A percentile compares a stretch with the other conserved stretches of the same genome.
These are phyloP conservation scores for Cupressus sempervirens DNA, from an alignment of 75 land plant genomes.

Conservation along the genomic window DNA sequence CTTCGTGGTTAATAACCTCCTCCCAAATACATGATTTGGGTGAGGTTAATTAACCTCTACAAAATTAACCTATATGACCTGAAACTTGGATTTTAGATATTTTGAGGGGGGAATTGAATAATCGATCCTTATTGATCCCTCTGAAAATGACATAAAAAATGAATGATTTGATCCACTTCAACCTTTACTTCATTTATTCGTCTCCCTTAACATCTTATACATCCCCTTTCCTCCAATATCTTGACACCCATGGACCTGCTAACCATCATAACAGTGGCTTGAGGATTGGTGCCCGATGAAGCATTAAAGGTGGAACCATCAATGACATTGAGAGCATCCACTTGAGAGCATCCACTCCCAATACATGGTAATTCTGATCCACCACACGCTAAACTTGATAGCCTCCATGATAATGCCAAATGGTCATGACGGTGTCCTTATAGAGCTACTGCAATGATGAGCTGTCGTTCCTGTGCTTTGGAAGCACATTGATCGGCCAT, in stretches of 20 bases:
- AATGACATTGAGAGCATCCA: constrained; percentile 45
- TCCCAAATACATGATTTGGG: too few species aligned
- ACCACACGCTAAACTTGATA: constrained; percentile 43
- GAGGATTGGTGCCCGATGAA: constrained; percentile 76
- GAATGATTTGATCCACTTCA: background rate
- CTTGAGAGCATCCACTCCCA: constrained; percentile 51
- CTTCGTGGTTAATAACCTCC: too few species aligned
- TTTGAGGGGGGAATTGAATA: too few species aligned
- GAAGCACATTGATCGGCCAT: constrained; percentile 35
- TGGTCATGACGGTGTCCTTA: constrained; percentile 43
- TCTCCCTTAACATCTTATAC: background rate
- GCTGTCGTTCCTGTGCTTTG: constrained; percentile 24
- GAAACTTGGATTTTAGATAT: too few species aligned
- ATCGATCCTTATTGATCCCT: too few species aligned
- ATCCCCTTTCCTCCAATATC: background rate
- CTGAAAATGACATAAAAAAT: too few species aligned
- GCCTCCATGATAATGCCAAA: constrained; percentile 78
- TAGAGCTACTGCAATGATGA: constrained; percentile 38
- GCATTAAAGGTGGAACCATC: constrained; percentile 56
- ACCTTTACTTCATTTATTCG: background rate
- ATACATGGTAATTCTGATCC: constrained; percentile 26
- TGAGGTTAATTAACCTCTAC: too few species aligned
- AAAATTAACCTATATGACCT: too few species aligned
- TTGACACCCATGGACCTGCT: constrained; percentile 33
- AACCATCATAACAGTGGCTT: constrained; percentile 75